Conservation (phyloP, 2,329 filamentous ascomycete species). For the Colletotrichum tropicale region DNA sequence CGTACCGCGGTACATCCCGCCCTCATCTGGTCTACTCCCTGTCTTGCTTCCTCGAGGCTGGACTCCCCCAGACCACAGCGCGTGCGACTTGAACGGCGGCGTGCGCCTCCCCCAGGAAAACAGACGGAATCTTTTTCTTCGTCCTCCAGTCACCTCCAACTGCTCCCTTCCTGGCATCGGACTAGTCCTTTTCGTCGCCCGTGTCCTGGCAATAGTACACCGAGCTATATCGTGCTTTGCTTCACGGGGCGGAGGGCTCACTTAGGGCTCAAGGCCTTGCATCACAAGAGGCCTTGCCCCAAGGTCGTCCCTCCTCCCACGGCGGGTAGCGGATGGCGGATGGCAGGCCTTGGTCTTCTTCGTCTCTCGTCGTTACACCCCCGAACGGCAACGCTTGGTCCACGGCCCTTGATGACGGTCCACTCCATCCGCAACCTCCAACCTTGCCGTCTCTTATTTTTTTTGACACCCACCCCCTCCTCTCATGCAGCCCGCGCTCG, state of each 20-base stretch:
- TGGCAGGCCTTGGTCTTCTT: not conserved
- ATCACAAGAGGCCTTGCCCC: not conserved
- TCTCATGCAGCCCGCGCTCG: constrained; percentile 20
- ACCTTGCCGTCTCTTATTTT: constrained; percentile 16
- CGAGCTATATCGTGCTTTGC: not conserved
- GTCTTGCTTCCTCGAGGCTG: constrained; percentile 7
- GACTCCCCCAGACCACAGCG: not conserved
- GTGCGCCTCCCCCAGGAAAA: constrained; percentile 1
- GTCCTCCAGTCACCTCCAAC: not conserved
- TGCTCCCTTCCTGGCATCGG: not conserved
- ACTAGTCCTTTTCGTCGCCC: not conserved
- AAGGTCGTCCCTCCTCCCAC: not conserved
- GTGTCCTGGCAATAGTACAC: not conserved
- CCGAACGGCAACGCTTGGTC: constrained; percentile 8
- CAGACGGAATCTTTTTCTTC: not conserved
- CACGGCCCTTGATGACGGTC: constrained; percentile 6
- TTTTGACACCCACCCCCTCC: not conserved
- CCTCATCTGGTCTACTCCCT: constrained; percentile 5
- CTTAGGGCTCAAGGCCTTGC: not conserved
- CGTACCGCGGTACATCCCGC: not conserved
- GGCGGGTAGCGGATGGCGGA: not conserved
- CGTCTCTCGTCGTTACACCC: not conserved
- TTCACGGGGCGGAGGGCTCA: not conserved
- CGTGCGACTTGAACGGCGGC: constrained; percentile 9
- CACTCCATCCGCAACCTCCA: constrained; percentile 20